Evolutionary conservation across 176 grass and related monocot species (phyloP).

Genomic region (Lolium perenne): DNA sequence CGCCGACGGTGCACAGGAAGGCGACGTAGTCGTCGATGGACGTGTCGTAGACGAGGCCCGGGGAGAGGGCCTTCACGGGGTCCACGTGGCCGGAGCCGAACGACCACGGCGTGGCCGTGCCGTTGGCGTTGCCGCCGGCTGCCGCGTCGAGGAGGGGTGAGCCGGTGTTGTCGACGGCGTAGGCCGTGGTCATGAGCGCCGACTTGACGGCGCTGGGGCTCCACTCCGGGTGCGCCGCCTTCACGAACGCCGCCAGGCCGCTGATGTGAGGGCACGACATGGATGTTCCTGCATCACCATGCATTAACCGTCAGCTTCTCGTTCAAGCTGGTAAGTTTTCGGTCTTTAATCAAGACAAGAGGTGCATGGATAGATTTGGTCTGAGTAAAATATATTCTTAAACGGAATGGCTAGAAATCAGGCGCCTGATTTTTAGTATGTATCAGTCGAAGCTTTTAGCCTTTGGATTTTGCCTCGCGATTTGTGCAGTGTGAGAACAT

Average conservation of each 20-base stretch:
- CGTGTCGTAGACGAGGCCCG: constrained; percentile 84
- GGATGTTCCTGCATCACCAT: constrained; percentile 69
- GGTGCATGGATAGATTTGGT: too few species aligned
- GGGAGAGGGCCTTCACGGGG: constrained; percentile 74
- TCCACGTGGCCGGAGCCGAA: constrained; percentile 83
- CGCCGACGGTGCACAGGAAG: constrained; percentile 82
- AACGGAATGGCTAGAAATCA: too few species aligned
- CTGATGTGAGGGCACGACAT: constrained; percentile 98
- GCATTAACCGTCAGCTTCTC: not conserved
- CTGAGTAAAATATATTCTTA: not conserved
- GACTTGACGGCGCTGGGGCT: constrained; percentile 93
- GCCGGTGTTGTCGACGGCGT: constrained; percentile 72
- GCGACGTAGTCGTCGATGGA: constrained; percentile 72
- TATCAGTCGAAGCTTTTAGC: too few species aligned
- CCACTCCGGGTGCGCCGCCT: constrained; percentile 86
- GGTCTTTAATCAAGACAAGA: not conserved
- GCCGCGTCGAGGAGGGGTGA: constrained; percentile 61
- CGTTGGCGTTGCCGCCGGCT: constrained; percentile 39
- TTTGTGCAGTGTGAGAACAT: too few species aligned
- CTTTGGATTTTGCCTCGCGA: too few species aligned
- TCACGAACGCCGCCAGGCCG: constrained; percentile 75
- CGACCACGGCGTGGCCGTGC: constrained; percentile 67
- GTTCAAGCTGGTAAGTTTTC: not conserved
- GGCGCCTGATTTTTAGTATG: too few species aligned
- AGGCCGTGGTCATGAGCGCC: constrained; percentile 89